These are phyloP conservation scores for Trichoderma sp. DNA, from an alignment of 2,329 filamentous ascomycete species.

Conservation along the genomic window DNA sequence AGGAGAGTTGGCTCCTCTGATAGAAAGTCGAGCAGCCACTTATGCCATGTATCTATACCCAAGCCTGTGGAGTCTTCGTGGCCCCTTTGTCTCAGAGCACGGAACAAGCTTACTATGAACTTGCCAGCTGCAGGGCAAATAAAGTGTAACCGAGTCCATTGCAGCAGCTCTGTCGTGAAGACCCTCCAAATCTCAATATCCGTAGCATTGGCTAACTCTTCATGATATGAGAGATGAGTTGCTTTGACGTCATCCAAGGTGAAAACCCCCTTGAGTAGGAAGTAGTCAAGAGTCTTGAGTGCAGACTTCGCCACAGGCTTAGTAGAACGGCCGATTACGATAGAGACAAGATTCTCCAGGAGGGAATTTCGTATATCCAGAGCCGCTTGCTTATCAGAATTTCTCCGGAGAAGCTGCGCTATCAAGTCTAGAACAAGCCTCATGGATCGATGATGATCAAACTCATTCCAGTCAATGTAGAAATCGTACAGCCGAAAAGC, in stretches of 20 bases:
- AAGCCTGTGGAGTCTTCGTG: conserved; percentile 35
- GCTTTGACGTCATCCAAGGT: conserved; percentile 50
- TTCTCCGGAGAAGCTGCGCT: conserved; percentile 53
- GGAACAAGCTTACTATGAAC: conserved; percentile 62
- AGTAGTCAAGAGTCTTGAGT: conserved; percentile 67
- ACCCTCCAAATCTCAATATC: conserved; percentile 52
- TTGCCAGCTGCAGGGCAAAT: conserved; percentile 65
- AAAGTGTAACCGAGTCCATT: conserved; percentile 61
- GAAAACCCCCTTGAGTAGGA: conserved; percentile 64
- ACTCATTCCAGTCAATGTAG: conserved; percentile 69
- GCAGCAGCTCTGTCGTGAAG: conserved; percentile 54
- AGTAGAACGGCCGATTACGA: conserved; percentile 63
- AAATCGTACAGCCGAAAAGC: conserved; percentile 60
- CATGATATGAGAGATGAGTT: conserved; percentile 49
- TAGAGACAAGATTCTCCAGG: conserved; percentile 58
- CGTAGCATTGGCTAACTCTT: conserved; percentile 30
- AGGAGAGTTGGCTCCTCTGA: conserved; percentile 55
- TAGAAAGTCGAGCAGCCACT: conserved; percentile 59
- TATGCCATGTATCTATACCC: conserved; percentile 55
- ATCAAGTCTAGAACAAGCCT: conserved; percentile 64
- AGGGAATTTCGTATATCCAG: conserved; percentile 50
- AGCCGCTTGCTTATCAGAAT: conserved; percentile 49
- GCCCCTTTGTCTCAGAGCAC: conserved; percentile 45
- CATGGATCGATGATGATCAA: conserved; percentile 66
- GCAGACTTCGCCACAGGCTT: conserved; percentile 71